Evolutionary conservation across 441 rosid species (phyloP).

Genomic region (Isatis lusitanica): DNA sequence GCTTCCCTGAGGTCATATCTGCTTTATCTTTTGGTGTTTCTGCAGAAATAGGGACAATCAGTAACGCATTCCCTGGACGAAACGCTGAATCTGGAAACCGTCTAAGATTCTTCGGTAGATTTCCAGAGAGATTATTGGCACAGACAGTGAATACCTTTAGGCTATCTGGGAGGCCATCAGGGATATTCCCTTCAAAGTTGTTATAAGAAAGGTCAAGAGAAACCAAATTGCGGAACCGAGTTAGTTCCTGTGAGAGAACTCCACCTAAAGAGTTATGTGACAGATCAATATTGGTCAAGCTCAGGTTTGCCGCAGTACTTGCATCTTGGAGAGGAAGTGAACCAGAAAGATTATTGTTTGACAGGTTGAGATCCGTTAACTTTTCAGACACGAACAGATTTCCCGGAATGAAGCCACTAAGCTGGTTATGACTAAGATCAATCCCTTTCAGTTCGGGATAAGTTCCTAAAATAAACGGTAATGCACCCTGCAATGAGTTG

Average conservation of each 20-base stretch:
- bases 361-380: conserved; percentile 53
- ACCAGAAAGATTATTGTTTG: conserved; percentile 61
- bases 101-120: conserved; percentile 50
- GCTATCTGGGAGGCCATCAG: conserved; percentile 49
- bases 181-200: conserved; percentile 58
- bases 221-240: conserved; percentile 43
- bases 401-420: conserved; percentile 46
- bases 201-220: conserved; percentile 56
- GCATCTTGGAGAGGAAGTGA: conserved; percentile 52
- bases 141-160: conserved; percentile 53
- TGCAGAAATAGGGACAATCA: conserved; percentile 41
- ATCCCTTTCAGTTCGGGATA: conserved; percentile 56
- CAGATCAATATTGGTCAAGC: conserved; percentile 52
- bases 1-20: conserved; percentile 32
- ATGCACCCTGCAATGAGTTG: conserved; percentile 55
- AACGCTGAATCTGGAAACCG: conserved; percentile 66
- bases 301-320: conserved; percentile 40
- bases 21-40: conserved; percentile 41
- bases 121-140: conserved; percentile 64
- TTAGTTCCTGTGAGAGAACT: conserved; percentile 40
- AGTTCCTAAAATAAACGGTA: conserved; percentile 52
- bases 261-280: conserved; percentile 61
- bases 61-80: conserved; percentile 67
- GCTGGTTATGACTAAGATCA: conserved; percentile 61
- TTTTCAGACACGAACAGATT: conserved; percentile 51